Conservation (phyloP, 2,329 filamentous ascomycete species). For the Colletotrichum magnum region DNA sequence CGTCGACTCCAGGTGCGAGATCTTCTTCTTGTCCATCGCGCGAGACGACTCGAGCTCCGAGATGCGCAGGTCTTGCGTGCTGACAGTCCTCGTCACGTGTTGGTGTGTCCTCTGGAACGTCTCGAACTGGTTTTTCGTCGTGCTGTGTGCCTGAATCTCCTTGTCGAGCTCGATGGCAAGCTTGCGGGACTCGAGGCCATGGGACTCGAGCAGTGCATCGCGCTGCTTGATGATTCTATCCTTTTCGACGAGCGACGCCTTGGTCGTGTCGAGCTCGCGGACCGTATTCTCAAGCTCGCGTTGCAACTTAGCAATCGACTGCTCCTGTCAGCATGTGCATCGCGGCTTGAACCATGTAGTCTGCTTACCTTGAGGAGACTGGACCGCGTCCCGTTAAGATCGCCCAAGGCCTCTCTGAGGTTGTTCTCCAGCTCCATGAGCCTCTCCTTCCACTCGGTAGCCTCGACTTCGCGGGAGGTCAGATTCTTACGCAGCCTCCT, state of each 20-base stretch:
- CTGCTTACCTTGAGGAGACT: conserved; percentile 81
- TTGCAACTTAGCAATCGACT: conserved; percentile 90
- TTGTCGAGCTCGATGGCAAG: conserved; percentile 91
- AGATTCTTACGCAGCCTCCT: conserved; percentile 86
- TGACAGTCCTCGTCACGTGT: conserved; percentile 87
- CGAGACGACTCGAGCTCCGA: conserved; percentile 87
- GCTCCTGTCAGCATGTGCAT: conserved; percentile 18
- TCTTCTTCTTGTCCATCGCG: conserved; percentile 82
- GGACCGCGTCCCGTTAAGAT: conserved; percentile 87
- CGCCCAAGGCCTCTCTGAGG: conserved; percentile 87
- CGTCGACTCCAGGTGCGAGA: conserved; percentile 81
- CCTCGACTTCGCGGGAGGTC: conserved; percentile 87
- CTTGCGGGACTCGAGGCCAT: conserved; percentile 87
- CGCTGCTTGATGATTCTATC: conserved; percentile 91
- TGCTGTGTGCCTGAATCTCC: conserved; percentile 86
- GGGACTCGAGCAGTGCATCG: conserved; percentile 88
- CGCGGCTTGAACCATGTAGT: neutral
- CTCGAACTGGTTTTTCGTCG: conserved; percentile 90
- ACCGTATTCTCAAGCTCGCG: conserved; percentile 88
- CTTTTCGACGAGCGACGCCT: conserved; percentile 86
- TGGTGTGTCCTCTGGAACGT: conserved; percentile 89
- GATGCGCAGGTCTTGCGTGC: conserved; percentile 87
- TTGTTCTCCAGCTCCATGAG: conserved; percentile 92
- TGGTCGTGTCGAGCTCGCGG: conserved; percentile 84
- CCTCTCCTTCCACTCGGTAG: conserved; percentile 90